A percentile compares a stretch with the other conserved stretches of the same genome.
Conservation (phyloP, 1,284 basidiomycete species). For the Tilletiopsis washingtonensis region DNA sequence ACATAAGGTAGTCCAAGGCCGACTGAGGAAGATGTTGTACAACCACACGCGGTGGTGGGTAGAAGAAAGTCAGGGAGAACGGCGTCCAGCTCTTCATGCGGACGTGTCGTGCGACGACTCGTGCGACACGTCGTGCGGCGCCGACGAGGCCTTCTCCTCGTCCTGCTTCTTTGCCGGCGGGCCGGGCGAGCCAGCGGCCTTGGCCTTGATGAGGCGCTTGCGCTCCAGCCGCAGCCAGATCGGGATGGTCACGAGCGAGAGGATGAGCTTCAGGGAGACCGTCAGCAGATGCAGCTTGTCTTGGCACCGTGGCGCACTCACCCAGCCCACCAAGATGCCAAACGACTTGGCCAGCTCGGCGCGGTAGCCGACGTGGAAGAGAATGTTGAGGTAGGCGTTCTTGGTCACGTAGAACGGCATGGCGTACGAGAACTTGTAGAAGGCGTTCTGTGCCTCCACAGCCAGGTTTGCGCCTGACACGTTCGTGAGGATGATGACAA, state of each 20-base stretch:
- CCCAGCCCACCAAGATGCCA: slow-evolving; percentile 41
- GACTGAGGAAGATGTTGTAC: too few species aligned
- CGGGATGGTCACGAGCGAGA: slow-evolving; percentile 31
- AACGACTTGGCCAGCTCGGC: slow-evolving; percentile 32
- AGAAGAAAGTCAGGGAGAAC: too few species aligned
- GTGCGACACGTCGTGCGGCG: too few species aligned
- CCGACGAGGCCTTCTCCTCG: too few species aligned
- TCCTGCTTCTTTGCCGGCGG: too few species aligned
- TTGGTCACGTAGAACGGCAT: slow-evolving; percentile 42
- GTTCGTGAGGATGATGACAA: slow-evolving; percentile 40
- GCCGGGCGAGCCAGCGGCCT: background rate
- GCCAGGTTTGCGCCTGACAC: slow-evolving; percentile 31
- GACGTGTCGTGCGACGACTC: too few species aligned
- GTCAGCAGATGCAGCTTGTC: too few species aligned
- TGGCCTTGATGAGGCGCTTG: slow-evolving; percentile 10
- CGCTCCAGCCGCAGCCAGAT: slow-evolving; percentile 32
- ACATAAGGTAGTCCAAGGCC: too few species aligned
- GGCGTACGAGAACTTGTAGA: slow-evolving; percentile 35
- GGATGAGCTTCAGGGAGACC: too few species aligned
- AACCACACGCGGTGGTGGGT: too few species aligned
- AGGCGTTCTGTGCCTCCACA: slow-evolving; percentile 16
- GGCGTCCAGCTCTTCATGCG: too few species aligned
- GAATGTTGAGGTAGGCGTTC: slow-evolving; percentile 31
- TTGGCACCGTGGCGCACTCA: too few species aligned
- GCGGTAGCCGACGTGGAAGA: slow-evolving; percentile 34